Conservation (phyloP, 2,329 filamentous ascomycete species). For the Monilinia fructicola region DNA sequence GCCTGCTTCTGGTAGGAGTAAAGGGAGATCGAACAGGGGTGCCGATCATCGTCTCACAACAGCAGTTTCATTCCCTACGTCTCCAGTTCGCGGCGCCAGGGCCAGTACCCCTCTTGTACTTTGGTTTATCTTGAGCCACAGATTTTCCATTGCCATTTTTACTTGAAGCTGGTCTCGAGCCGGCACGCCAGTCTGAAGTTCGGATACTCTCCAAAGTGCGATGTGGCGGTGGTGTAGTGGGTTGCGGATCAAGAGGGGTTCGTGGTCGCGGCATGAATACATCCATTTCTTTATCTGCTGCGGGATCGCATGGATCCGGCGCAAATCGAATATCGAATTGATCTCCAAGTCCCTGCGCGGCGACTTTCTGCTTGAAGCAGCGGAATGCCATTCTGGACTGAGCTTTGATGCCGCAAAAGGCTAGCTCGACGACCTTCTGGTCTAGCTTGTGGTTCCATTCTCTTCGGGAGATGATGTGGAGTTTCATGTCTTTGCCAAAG, state of each 20-base stretch:
- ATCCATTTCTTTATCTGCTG: not conserved
- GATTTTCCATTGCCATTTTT: not conserved
- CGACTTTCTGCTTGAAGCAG: slow-evolving; percentile 18
- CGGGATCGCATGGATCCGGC: slow-evolving; percentile 25
- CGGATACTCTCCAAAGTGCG: not conserved
- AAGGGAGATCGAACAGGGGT: not conserved
- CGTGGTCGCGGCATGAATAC: slow-evolving; percentile 12
- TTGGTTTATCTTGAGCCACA: not conserved
- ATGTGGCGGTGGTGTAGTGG: not conserved
- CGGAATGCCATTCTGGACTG: slow-evolving; percentile 23
- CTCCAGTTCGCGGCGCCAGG: slow-evolving; percentile 6
- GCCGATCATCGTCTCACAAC: not conserved
- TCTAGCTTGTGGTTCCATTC: slow-evolving; percentile 8
- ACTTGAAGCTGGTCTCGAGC: too few relatives aligned
- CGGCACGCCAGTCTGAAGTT: not conserved
- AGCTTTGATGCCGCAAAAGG: slow-evolving; percentile 20
- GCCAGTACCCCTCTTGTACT: slow-evolving; percentile 7
- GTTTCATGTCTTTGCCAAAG: slow-evolving; percentile 25
- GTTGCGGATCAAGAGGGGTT: not conserved
- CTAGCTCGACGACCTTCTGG: slow-evolving; percentile 17
- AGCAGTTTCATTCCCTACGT: not conserved
- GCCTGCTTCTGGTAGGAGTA: not conserved
- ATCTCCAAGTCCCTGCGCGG: not conserved
- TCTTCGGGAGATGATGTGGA: slow-evolving; percentile 19
- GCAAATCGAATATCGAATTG: slow-evolving; percentile 21